Base-by-base conservation (phyloP, 1,139 yeast species). In the Suhomyces panamericanus region DNA sequence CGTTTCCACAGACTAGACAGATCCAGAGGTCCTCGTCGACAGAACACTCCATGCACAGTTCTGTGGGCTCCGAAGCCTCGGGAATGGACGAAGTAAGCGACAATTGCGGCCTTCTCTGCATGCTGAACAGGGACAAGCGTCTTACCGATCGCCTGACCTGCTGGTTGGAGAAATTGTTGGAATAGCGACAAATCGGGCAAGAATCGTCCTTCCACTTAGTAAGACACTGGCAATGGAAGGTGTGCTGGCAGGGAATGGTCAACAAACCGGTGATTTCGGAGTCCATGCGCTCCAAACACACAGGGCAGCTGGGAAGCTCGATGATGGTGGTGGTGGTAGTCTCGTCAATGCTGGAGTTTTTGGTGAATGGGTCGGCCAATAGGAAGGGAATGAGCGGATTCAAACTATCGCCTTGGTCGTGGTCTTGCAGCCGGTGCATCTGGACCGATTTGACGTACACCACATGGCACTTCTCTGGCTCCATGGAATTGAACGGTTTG, bases 301-400 rank as follows among this genome's bases (percentile, higher is more conserved):
- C 97, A 0, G 97, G 96, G 58, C 98, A 91, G 0, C 95, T 86
- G 0, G 98, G 96, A 15, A 91, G 70, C 59, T 91, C 97, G 16
- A 78, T 67, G 15, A 75, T 56, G 4, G 53, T 46, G 5, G 48
- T 49, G 2, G 42, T 9, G 22, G 54, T 44, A 4, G 38, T 11
- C 44, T 45, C 32, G 35, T 43, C 17, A 48, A n/a, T 52, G 53
- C 14, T 14, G 16, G 58, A 8, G 26, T 11, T 28, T 7, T 15
- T 12, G 2, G 43, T 84, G 56, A 88, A 87, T 0, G 95, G 95
- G 58, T 88, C 96, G 34, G 77, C 79, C 46, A 87, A 62, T 32
- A 87, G 62, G 57, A 85, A 87, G 0, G 96, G 95, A 24, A 86
- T 73, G 35, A 64, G 47, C 2, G 70, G 43, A 48, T 71, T 61